A percentile compares a stretch with the other conserved stretches of the same genome.
These are phyloP conservation scores for Neurospora sp. DNA, from an alignment of 495 filamentous ascomycete genomes.

Conservation along the genomic window DNA sequence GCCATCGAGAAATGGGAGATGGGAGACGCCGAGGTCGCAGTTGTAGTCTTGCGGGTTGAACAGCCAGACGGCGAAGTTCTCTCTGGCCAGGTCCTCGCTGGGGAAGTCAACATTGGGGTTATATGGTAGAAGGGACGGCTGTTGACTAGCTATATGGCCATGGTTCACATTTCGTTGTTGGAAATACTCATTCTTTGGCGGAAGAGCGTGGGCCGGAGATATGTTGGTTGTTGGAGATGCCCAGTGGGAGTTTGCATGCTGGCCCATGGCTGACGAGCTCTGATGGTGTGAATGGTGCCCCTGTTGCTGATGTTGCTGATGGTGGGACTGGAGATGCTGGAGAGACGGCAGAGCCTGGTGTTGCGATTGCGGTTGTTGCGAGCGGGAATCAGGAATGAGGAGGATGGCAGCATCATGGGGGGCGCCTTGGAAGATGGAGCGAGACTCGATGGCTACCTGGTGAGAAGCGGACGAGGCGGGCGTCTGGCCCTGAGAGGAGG, in stretches of 20 bases:
- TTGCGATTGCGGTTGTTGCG: constrained; percentile 16
- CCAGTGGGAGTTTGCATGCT: not conserved
- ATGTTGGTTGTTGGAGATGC: not conserved
- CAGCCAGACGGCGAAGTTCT: constrained; percentile 41
- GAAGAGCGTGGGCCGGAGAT: not conserved
- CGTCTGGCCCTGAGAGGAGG: constrained; percentile 10
- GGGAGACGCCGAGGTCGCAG: constrained; percentile 28
- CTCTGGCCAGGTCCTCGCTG: constrained; percentile 28
- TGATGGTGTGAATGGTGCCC: not conserved
- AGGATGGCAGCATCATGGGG: constrained; percentile 40
- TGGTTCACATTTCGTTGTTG: not conserved
- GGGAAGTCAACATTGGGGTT: constrained; percentile 24
- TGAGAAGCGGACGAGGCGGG: constrained; percentile 8
- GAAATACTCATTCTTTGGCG: not conserved
- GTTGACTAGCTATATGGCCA: constrained; percentile 7
- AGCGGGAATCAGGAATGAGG: constrained; percentile 30
- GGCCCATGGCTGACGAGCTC: not conserved
- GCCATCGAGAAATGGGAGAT: constrained; percentile 38
- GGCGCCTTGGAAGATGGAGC: constrained; percentile 27
- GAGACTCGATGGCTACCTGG: constrained; percentile 20
- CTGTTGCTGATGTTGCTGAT: not conserved
- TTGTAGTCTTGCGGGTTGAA: constrained; percentile 35
- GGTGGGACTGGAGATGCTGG: not conserved
- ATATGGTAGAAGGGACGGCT: constrained; percentile 26
- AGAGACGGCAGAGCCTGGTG: constrained; percentile 8